These are phyloP conservation scores for Isabelozyma rhagii DNA, from an alignment of 805 yeast genomes.

Conservation along the genomic window DNA sequence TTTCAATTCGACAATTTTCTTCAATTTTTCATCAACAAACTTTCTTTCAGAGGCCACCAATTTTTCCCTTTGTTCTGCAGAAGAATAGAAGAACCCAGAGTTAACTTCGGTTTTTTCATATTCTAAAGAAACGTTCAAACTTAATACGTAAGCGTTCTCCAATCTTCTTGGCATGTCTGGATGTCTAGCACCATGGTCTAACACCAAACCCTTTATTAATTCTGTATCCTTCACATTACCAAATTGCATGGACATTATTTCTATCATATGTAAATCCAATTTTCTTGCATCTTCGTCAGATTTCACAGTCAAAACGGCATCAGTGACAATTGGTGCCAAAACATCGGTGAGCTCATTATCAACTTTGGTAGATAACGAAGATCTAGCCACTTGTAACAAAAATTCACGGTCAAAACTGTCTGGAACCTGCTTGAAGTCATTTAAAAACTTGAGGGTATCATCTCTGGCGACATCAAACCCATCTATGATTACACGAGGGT, in stretches of 20 bases:
- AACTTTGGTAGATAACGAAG: constrained; percentile 86
- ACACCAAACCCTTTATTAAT: constrained; percentile 82
- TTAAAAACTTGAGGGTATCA: constrained; percentile 67
- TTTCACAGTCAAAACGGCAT: constrained; percentile 83
- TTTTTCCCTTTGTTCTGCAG: constrained; percentile 95
- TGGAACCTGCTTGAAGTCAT: constrained; percentile 54
- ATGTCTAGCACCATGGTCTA: constrained; percentile 98
- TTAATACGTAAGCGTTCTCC: constrained; percentile 78
- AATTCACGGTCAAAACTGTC: constrained; percentile 77
- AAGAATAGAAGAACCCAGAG: constrained; percentile 89
- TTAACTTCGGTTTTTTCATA: constrained; percentile 98
- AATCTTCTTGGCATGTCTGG: constrained; percentile 97
- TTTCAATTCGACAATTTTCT: constrained; percentile 88
- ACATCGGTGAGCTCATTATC: constrained; percentile 71
- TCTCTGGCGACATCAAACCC: constrained; percentile 91
- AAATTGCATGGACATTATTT: constrained; percentile 97
- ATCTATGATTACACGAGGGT: constrained; percentile 90
- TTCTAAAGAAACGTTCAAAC: constrained; percentile 89
- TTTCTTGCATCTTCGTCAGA: constrained; percentile 41
- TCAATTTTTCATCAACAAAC: constrained; percentile 90
- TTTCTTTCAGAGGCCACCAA: constrained; percentile 89
- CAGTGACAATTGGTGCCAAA: constrained; percentile 91
- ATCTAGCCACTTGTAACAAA: constrained; percentile 85
- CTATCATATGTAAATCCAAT: constrained; percentile 94
- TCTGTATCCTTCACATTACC: constrained; percentile 80